phyloP scores from a whole-genome alignment of 169 alveolate species.

The Cryptosporidium xiaoi region DNA sequence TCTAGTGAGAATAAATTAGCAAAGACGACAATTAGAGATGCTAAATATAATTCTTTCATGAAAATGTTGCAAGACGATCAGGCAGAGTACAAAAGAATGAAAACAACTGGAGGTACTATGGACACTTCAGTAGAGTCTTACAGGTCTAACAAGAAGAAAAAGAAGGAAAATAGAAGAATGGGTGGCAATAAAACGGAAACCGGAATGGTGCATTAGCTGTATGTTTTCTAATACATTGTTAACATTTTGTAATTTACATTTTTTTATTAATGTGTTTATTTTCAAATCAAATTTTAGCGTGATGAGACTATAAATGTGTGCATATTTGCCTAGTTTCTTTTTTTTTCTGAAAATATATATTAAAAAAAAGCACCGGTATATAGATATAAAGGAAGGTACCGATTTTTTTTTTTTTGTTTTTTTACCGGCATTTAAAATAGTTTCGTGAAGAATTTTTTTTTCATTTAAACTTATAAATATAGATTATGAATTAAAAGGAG shows the following conservation, averaged over 20 bases:
- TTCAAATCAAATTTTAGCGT: no score
- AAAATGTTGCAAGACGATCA: conserved; percentile 75
- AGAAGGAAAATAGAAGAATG: conserved; percentile 72
- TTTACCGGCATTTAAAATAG: no score
- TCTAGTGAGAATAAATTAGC: conserved; percentile 21
- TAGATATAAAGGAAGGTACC: no score
- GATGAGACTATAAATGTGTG: no score
- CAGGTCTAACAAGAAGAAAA: conserved; percentile 72
- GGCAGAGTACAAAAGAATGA: conserved; percentile 77
- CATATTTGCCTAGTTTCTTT: no score
- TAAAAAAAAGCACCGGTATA: no score
- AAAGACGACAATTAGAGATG: conserved; percentile 2
- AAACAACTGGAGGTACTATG: conserved; percentile 79
- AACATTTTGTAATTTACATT: not conserved
- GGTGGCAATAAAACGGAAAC: conserved; percentile 74
- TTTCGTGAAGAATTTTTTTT: no score
- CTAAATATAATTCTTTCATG: conserved; percentile 59
- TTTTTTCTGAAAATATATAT: no score
- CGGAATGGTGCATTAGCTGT: conserved; percentile 35
- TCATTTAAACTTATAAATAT: no score
- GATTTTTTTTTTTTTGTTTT: no score
- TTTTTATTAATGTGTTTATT: not conserved
- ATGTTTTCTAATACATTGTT: not conserved
- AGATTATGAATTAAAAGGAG: no score
- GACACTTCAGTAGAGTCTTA: conserved; percentile 77